Evolutionary conservation across 106 monocot species (phyloP).

Genomic region (Vanilla planifolia): DNA sequence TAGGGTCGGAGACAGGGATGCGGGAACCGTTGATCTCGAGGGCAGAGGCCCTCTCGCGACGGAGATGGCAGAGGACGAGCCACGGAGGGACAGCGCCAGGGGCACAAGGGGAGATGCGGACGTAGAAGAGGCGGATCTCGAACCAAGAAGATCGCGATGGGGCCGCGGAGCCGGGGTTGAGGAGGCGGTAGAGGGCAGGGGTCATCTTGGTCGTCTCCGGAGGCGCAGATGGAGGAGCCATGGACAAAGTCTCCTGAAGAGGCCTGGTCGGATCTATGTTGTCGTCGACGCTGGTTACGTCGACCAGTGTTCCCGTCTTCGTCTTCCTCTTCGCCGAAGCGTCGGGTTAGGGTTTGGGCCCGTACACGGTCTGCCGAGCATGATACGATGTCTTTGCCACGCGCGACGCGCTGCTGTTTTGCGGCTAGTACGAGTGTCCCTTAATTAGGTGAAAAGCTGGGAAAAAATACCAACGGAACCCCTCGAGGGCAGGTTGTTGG

Average conservation of each 20-base stretch:
- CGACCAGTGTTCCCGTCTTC: neutral
- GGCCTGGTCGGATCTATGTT: neutral
- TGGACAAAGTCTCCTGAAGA: neutral
- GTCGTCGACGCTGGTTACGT: neutral
- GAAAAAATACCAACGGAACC: no score
- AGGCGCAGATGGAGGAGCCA: neutral
- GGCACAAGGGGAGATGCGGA: conserved; percentile 40
- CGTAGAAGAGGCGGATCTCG: conserved; percentile 82
- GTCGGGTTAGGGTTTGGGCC: neutral
- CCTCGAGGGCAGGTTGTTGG: no score
- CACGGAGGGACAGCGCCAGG: conserved; percentile 28
- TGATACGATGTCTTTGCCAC: no score
- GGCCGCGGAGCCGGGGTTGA: neutral
- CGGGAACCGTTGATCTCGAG: conserved; percentile 72
- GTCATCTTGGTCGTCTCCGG: neutral
- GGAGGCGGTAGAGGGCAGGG: neutral
- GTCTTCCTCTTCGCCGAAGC: neutral
- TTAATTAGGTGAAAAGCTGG: no score
- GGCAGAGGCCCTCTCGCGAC: conserved; percentile 47
- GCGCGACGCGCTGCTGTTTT: no score
- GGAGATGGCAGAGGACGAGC: conserved; percentile 54
- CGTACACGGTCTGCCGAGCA: neutral
- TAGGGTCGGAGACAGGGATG: conserved; percentile 27
- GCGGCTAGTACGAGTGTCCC: no score
- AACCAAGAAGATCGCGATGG: conserved; percentile 44